phyloP scores from a whole-genome alignment of 345 rosid genomes.

The Noccaea bulbosa region DNA sequence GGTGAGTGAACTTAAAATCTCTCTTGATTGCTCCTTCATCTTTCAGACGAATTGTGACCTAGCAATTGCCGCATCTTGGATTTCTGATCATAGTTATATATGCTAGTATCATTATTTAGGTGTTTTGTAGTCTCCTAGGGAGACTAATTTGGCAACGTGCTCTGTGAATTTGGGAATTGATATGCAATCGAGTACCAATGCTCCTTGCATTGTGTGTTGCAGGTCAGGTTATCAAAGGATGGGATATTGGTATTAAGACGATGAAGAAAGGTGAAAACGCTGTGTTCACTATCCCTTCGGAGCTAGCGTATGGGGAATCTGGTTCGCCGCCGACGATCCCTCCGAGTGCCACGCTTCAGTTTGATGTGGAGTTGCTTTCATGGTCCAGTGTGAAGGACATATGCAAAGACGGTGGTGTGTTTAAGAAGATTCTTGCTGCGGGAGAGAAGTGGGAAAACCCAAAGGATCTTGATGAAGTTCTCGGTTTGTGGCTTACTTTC shows the following conservation, averaged over 20 bases:
- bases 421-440: slow-evolving; percentile 66
- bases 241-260: slow-evolving; percentile 96
- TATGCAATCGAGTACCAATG: neutral
- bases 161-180: neutral
- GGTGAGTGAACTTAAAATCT: slow-evolving; percentile 46
- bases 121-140: neutral
- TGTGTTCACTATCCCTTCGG: slow-evolving; percentile 78
- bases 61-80: neutral
- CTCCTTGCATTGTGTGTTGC: slow-evolving; percentile 23
- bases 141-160: neutral
- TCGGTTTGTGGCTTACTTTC: slow-evolving; percentile 44
- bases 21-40: neutral
- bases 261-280: slow-evolving; percentile 98
- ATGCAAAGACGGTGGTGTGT: slow-evolving; percentile 83
- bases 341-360: slow-evolving; percentile 82
- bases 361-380: slow-evolving; percentile 75
- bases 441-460: slow-evolving; percentile 90
- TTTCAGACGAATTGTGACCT: neutral
- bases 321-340: slow-evolving; percentile 96
- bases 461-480: slow-evolving; percentile 79
- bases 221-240: slow-evolving; percentile 97
- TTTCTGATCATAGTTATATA: neutral
- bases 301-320: slow-evolving; percentile 79
- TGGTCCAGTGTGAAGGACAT: slow-evolving; percentile 88
- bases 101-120: neutral